Conservation (phyloP, 2,329 filamentous ascomycete species). For the Diplodia mutila region DNA sequence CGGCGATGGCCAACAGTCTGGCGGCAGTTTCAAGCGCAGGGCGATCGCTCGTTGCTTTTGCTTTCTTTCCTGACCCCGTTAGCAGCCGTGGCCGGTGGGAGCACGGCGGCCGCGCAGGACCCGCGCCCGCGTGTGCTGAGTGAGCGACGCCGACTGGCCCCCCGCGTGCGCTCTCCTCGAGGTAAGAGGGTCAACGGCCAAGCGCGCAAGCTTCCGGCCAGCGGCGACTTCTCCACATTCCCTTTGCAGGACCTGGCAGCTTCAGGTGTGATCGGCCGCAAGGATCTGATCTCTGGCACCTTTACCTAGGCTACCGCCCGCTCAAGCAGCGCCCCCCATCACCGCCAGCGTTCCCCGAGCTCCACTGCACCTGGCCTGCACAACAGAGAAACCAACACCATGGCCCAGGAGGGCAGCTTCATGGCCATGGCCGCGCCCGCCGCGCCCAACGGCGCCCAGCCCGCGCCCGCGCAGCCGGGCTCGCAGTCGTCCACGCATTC, state of each 20-base stretch:
- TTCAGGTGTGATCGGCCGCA: constrained; percentile 25
- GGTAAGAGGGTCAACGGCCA: background rate
- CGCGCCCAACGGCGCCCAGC: constrained; percentile 36
- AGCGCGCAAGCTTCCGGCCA: constrained; percentile 18
- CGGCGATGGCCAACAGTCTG: background rate
- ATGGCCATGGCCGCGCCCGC: constrained; percentile 36
- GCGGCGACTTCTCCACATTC: constrained; percentile 23
- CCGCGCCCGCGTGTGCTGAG: background rate
- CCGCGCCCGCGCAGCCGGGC: constrained; percentile 20
- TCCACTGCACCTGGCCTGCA: constrained; percentile 9
- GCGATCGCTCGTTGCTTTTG: background rate
- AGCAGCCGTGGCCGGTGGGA: background rate
- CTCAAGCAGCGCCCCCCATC: constrained; percentile 23
- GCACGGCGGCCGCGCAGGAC: background rate
- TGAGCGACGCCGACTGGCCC: background rate
- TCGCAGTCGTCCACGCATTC: constrained; percentile 46
- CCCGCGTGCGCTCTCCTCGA: background rate
- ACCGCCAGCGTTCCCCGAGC: no score
- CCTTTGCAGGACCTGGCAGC: constrained; percentile 21
- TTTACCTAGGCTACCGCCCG: constrained; percentile 19
- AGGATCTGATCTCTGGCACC: constrained; percentile 24
- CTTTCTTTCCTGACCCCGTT: background rate
- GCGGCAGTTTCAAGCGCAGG: no score
- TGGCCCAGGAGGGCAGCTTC: constrained; percentile 46
- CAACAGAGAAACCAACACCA: constrained; percentile 29